Evolutionary conservation across 1,139 yeast genomes (phyloP).

Genomic region (Yamadazyma triangularis): DNA sequence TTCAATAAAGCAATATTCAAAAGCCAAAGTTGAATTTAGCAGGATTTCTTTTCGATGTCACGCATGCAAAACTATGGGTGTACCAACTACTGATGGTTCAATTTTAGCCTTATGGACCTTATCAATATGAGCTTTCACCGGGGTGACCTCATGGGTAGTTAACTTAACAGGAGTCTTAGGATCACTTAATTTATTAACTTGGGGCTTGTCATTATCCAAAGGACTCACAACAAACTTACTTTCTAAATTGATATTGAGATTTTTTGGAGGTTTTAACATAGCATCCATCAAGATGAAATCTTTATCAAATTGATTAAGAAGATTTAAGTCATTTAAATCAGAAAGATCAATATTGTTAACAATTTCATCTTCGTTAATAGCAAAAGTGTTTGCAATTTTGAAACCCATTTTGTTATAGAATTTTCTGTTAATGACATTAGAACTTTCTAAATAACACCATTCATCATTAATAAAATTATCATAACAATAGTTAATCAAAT

Average conservation of each 20-base stretch:
- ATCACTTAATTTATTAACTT: too few species aligned
- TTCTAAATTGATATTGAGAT: constrained; percentile 6
- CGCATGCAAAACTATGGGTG: constrained; percentile 4
- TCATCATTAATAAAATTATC: constrained; percentile 17
- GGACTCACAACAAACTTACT: background rate
- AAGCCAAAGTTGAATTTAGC: too few species aligned
- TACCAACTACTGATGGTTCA: background rate
- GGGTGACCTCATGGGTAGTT: background rate
- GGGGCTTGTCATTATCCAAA: background rate
- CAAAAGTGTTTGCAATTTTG: constrained; percentile 39
- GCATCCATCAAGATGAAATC: constrained; percentile 16
- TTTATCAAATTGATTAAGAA: constrained; percentile 4
- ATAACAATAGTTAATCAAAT: constrained; percentile 27
- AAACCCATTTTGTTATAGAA: constrained; percentile 49
- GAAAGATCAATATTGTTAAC: constrained; percentile 14
- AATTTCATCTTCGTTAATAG: constrained; percentile 27
- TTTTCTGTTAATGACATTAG: constrained; percentile 46
- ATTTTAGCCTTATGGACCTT: background rate
- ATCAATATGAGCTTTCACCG: background rate
- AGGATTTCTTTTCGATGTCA: constrained; percentile 8
- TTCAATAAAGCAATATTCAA: too few species aligned
- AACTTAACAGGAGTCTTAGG: background rate
- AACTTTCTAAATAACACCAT: constrained; percentile 44
- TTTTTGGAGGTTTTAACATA: constrained; percentile 15
- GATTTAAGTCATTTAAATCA: constrained; percentile 7